Evolutionary conservation across 345 rosid species (phyloP).

Genomic region (Eucalyptus fibrosa): DNA sequence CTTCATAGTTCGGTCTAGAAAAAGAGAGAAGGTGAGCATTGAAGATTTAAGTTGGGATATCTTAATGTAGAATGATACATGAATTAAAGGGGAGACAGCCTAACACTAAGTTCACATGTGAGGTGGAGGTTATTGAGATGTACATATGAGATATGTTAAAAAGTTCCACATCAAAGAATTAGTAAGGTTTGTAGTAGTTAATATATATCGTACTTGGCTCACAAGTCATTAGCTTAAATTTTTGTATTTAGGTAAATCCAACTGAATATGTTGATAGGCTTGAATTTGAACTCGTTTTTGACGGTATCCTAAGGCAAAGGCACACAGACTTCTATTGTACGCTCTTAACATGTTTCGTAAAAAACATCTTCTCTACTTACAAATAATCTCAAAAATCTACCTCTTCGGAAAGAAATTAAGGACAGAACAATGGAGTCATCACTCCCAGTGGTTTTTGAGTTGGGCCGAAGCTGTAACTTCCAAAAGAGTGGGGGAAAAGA

Average conservation of each 20-base stretch:
- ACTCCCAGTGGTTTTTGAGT: neutral
- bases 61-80: neutral
- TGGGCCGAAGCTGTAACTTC: neutral
- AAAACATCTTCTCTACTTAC: neutral
- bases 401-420: neutral
- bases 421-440: neutral
- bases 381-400: neutral
- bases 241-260: neutral
- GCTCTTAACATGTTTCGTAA: neutral
- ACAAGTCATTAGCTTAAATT: neutral
- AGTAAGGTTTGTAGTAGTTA: neutral
- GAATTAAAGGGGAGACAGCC: neutral
- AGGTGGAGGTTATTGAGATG: neutral
- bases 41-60: neutral
- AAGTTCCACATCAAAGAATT: too few relatives aligned
- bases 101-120: neutral
- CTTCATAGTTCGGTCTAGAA: neutral
- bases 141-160: too few relatives aligned
- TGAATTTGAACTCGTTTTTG: accelerated
- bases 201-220: neutral
- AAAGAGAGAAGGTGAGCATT: neutral
- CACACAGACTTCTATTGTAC: neutral
- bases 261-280: neutral
- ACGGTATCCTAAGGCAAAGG: neutral
- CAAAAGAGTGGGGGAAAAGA: neutral